Conservation (phyloP, 345 rosid genomes). For the Corymbia maculata region DNA sequence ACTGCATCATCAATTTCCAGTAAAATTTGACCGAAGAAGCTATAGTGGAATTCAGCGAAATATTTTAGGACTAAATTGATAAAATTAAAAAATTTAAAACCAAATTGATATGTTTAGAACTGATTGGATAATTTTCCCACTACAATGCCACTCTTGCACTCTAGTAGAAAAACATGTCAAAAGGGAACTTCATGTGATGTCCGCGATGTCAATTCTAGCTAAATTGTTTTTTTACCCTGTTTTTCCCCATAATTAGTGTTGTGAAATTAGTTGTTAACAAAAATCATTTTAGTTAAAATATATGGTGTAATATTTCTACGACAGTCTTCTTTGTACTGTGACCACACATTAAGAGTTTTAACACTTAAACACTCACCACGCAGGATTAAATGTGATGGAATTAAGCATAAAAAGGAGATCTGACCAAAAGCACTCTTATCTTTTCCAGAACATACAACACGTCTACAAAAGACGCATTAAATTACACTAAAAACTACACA, state of each 20-base stretch:
- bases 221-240: background rate
- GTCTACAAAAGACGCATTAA: background rate
- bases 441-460: background rate
- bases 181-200: background rate
- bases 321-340: background rate
- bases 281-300: background rate
- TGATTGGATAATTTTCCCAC: too few species aligned
- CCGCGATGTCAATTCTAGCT: background rate
- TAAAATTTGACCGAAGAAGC: accelerated
- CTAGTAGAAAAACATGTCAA: background rate
- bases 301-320: background rate
- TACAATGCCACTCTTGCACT: background rate
- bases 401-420: background rate
- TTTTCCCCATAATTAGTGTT: background rate
- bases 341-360: background rate
- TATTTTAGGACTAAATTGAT: accelerated
- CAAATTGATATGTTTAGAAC: too few species aligned
- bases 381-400: background rate
- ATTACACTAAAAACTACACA: background rate
- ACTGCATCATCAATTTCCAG: too few species aligned
- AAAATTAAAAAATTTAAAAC: too few species aligned
- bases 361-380: background rate
- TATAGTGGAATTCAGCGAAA: accelerated
- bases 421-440: background rate
- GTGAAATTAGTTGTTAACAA: background rate